Base-by-base conservation (phyloP, 495 filamentous ascomycete species). In the Aspergillus egyptiacus region DNA sequence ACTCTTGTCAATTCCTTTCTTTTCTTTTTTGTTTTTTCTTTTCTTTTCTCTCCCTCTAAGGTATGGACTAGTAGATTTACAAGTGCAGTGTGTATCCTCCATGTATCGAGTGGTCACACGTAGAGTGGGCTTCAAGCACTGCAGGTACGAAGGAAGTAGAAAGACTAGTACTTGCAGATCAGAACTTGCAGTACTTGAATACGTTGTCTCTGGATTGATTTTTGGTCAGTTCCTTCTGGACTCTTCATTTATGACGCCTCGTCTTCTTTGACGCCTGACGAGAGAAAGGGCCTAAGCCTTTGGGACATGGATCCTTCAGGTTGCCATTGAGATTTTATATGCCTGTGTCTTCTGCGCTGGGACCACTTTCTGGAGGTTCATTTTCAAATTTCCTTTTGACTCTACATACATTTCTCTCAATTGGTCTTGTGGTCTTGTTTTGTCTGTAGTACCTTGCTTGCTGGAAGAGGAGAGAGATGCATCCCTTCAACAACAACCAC, bases 401-500 rank as follows among this genome's bases (percentile, higher is more conserved):
- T 31, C 28, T 31, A 6, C n/a, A n/a, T n/a, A 20, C 35, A 11
- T 37, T 37, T 18, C 35, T 48, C 28, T 49, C 34, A 39, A 38
- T 25, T 32, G 35, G n/a, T 28, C 30, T 18, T 36, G 35, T 22
- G 31, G 19, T 11, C 20, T 40, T 14, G 37, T 8, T 54, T 39
- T 36, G 14, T 18, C n/a, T 53, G 31, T 14, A 30, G n/a, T n/a
- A n/a, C n/a, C n/a, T n/a, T n/a, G n/a, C n/a, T n/a, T n/a, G 7
- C 30, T 28, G 28, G 24, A 30, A 37, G 43, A n/a, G n/a, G 20
- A 31, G 51, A 2, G 35, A 55, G 17, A 68, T 68, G 65, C 51
- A 65, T 45, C 51, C 18, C 30, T 59, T 60, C 30, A 47, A 53
- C 19, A n/a, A n/a, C n/a, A n/a, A n/a, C n/a, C n/a, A n/a, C n/a